A percentile compares a stretch with the other conserved stretches of the same genome.
Evolutionary conservation across 106 monocot genomes (phyloP).

Genomic region (Vanilla planifolia): DNA sequence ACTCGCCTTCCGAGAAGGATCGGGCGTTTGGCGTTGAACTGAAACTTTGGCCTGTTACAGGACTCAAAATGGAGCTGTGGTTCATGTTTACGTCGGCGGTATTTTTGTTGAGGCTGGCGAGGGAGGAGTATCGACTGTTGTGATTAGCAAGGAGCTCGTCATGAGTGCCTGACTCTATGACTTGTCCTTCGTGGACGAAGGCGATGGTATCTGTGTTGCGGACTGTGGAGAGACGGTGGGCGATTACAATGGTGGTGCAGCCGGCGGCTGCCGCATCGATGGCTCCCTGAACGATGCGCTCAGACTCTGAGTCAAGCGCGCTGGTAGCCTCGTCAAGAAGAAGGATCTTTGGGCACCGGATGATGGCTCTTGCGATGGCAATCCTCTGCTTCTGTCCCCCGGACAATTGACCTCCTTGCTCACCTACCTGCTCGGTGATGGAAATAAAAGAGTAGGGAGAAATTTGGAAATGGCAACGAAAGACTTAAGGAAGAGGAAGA

Average conservation of each 20-base stretch:
- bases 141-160: slow-evolving; percentile 26
- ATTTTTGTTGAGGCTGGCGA: slow-evolving; percentile 25
- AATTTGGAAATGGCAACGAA: too few species aligned
- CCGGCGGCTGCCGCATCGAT: slow-evolving; percentile 40
- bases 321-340: slow-evolving; percentile 61
- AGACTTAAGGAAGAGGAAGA: too few species aligned
- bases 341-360: slow-evolving; percentile 41
- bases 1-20: too few species aligned
- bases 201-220: slow-evolving; percentile 43
- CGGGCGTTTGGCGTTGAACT: too few species aligned
- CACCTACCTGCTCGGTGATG: slow-evolving; percentile 55
- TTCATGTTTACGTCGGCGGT: background rate
- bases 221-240: slow-evolving; percentile 60
- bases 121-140: slow-evolving; percentile 35
- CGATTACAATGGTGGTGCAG: slow-evolving; percentile 53
- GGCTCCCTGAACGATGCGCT: slow-evolving; percentile 52
- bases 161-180: slow-evolving; percentile 44
- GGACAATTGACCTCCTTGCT: slow-evolving; percentile 48
- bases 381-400: slow-evolving; percentile 60
- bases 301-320: slow-evolving; percentile 53
- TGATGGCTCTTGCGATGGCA: slow-evolving; percentile 46
- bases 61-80: too few species aligned
- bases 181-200: slow-evolving; percentile 29
- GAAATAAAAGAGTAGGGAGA: too few species aligned
- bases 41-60: too few species aligned